These are phyloP conservation scores for Suhomyces choctaworum DNA, from an alignment of 1,139 yeast genomes.

Conservation along the genomic window DNA sequence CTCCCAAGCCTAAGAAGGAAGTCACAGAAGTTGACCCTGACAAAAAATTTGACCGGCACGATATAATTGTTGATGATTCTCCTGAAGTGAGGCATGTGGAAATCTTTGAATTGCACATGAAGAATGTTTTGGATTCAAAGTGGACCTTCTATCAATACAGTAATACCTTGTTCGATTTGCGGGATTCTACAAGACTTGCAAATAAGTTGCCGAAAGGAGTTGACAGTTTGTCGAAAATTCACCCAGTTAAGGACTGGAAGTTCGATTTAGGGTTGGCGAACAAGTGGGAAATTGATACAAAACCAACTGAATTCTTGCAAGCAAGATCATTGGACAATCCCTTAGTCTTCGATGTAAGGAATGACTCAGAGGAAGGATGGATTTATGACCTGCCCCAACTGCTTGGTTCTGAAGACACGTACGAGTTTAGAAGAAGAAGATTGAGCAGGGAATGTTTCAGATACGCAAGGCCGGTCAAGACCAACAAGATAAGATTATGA, in stretches of 20 bases:
- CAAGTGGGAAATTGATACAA: conserved; percentile 66
- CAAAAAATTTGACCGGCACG: conserved; percentile 42
- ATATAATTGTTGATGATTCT: conserved; percentile 65
- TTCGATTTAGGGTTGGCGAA: conserved; percentile 56
- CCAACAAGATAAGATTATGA: conserved; percentile 4
- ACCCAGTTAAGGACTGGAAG: conserved; percentile 75
- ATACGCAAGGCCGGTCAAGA: conserved; percentile 26
- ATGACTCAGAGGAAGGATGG: conserved; percentile 47
- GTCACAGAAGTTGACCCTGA: conserved; percentile 14
- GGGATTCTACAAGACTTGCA: conserved; percentile 52
- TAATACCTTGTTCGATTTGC: conserved; percentile 49
- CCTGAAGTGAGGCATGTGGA: conserved; percentile 67
- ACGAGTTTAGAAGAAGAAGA: conserved; percentile 56
- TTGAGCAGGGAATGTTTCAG: conserved; percentile 51
- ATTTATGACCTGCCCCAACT: conserved; percentile 37
- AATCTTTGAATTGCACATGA: conserved; percentile 71
- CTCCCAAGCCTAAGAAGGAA: conserved; percentile 2
- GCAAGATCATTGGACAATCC: conserved; percentile 40
- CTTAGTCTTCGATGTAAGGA: conserved; percentile 10
- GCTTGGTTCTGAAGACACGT: conserved; percentile 20
- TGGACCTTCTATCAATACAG: conserved; percentile 52
- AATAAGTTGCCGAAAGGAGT: conserved; percentile 70
- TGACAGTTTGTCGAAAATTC: conserved; percentile 51
- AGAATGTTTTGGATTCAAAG: conserved; percentile 54
- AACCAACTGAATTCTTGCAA: conserved; percentile 53